These are phyloP conservation scores for Nakazawaea wyomingensis DNA, from an alignment of 805 yeast species.

Conservation along the genomic window DNA sequence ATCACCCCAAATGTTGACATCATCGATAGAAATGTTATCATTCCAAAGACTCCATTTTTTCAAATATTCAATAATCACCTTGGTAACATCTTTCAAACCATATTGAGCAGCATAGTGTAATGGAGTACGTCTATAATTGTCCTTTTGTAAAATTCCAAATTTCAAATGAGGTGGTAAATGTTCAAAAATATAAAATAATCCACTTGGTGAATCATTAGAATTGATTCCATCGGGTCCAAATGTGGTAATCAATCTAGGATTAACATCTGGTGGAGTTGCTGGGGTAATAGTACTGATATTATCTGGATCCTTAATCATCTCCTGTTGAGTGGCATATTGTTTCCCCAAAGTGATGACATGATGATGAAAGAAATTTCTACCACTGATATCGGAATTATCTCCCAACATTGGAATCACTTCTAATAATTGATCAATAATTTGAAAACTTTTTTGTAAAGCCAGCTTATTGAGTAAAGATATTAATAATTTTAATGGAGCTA, in stretches of 20 bases:
- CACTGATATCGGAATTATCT: constrained; percentile 70
- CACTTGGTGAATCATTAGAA: constrained; percentile 52
- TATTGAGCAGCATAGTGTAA: constrained; percentile 86
- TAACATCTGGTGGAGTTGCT: constrained; percentile 49
- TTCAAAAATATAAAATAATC: constrained; percentile 54
- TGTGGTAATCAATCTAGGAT: constrained; percentile 43
- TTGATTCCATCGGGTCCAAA: constrained; percentile 62
- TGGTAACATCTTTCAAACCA: constrained; percentile 65
- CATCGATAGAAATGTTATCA: constrained; percentile 48
- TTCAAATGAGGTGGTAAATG: constrained; percentile 50
- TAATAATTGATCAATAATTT: constrained; percentile 55
- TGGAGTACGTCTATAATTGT: constrained; percentile 77
- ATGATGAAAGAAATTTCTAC: constrained; percentile 82
- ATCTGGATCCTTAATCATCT: constrained; percentile 14
- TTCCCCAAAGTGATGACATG: constrained; percentile 76
- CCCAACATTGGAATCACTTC: constrained; percentile 45
- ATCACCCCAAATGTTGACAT: constrained; percentile 60
- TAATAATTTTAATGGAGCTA: constrained; percentile 49
- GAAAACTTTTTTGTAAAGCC: constrained; percentile 46
- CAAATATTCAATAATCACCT: constrained; percentile 50
- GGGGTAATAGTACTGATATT: constrained; percentile 27
- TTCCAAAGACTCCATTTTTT: constrained; percentile 57
- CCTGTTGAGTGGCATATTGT: constrained; percentile 34
- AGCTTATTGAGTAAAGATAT: constrained; percentile 63
- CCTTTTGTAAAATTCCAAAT: constrained; percentile 56